Evolutionary conservation across 2,329 filamentous ascomycete genomes (phyloP).

Genomic region (Sporothrix humicola): DNA sequence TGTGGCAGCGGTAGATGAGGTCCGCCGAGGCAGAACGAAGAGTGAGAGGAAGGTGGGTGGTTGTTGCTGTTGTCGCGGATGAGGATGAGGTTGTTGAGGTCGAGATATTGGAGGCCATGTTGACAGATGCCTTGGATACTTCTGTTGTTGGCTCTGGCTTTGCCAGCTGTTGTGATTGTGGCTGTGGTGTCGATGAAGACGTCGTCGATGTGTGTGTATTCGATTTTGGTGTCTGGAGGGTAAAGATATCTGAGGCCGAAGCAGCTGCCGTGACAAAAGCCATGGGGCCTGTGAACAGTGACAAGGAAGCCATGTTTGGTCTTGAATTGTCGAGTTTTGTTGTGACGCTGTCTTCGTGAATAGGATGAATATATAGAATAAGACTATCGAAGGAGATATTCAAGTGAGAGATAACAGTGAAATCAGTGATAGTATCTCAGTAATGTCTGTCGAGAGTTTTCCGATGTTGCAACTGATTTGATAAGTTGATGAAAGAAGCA

Average conservation of each 20-base stretch:
- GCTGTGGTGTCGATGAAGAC: background rate
- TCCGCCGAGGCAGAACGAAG: constrained; percentile 14
- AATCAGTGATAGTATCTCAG: background rate
- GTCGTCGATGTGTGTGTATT: background rate
- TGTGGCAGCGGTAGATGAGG: constrained; percentile 30
- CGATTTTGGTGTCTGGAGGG: background rate
- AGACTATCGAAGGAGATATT: background rate
- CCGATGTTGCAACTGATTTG: background rate
- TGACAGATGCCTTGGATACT: background rate
- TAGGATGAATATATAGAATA: background rate
- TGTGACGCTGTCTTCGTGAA: background rate
- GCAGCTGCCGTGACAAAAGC: background rate
- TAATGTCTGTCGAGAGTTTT: background rate
- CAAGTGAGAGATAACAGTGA: background rate
- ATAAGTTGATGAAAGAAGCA: background rate
- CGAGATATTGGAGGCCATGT: background rate
- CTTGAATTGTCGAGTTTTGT: too few species aligned
- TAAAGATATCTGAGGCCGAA: background rate
- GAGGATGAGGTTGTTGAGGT: too few species aligned
- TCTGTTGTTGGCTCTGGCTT: background rate
- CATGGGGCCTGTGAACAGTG: constrained; percentile 28
- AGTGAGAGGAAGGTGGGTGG: background rate
- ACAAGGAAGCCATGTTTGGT: constrained; percentile 23
- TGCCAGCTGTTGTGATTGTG: too few species aligned
- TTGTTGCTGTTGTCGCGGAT: background rate